phyloP scores from a whole-genome alignment of 176 grass and related monocot genomes.

The Ananas comosus region DNA sequence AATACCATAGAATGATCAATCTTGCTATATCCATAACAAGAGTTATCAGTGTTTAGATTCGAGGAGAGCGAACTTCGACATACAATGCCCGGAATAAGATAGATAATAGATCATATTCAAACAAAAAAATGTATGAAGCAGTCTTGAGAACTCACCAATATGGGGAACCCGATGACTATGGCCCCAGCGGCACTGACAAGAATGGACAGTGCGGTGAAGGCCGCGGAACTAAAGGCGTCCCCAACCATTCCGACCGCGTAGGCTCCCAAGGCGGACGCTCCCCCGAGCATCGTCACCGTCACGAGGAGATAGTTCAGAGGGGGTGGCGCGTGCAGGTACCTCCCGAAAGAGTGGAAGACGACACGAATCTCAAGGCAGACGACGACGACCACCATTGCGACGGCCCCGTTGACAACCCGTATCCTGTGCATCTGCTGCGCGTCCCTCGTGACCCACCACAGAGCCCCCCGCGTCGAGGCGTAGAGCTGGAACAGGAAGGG shows the following conservation, averaged over 20 bases:
- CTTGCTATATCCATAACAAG: background rate
- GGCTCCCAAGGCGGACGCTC: conserved; percentile 50
- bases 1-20: background rate
- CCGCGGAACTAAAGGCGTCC: conserved; percentile 56
- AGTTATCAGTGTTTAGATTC: background rate
- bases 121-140: background rate
- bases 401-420: conserved; percentile 53
- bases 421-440: conserved; percentile 55
- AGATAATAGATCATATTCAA: background rate
- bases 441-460: conserved; percentile 90
- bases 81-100: background rate
- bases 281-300: conserved; percentile 79
- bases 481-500: conserved; percentile 93
- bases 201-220: conserved; percentile 56
- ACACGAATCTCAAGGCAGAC: conserved; percentile 88
- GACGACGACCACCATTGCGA: conserved; percentile 72
- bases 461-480: conserved; percentile 50
- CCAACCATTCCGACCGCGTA: conserved; percentile 82
- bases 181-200: conserved; percentile 76
- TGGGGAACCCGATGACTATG: conserved; percentile 79
- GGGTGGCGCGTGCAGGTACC: conserved; percentile 79
- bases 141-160: conserved; percentile 40
- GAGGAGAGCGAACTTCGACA: background rate
- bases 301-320: conserved; percentile 94
- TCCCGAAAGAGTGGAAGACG: conserved; percentile 76